Evolutionary conservation across 164 flowering plant species (phyloP).

Genomic region (Tetrastigma voinierianum): DNA sequence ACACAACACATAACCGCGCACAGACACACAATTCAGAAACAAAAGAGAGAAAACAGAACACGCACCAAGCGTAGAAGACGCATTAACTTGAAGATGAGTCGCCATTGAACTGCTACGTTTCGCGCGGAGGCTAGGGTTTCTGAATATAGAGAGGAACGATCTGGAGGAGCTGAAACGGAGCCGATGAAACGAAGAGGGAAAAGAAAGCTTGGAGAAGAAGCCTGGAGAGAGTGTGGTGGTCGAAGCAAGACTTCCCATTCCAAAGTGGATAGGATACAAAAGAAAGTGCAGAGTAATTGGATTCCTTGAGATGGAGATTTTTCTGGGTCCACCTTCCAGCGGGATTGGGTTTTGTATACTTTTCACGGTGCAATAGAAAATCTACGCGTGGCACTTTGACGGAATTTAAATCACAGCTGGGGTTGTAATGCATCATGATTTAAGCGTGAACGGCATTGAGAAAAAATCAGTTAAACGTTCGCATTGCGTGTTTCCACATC

Average conservation of each 20-base stretch:
- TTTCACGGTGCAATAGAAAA: too few species aligned
- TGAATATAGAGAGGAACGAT: background rate
- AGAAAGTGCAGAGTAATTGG: too few species aligned
- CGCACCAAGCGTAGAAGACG: conserved; percentile 33
- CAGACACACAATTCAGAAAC: background rate
- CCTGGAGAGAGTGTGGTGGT: background rate
- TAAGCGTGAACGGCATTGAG: too few species aligned
- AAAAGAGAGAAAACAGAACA: conserved; percentile 2
- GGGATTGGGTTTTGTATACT: too few species aligned
- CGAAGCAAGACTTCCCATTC: background rate
- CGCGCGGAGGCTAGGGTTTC: background rate
- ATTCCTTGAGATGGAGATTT: too few species aligned
- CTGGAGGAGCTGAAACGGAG: background rate
- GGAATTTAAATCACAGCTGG: too few species aligned
- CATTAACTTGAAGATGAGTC: conserved; percentile 25
- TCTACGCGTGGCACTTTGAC: too few species aligned
- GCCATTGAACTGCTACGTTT: conserved; percentile 18
- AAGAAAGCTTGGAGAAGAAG: background rate
- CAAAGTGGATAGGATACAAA: too few species aligned
- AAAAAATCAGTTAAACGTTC: too few species aligned
- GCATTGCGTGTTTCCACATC: too few species aligned
- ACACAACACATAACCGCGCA: background rate
- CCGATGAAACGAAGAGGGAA: background rate
- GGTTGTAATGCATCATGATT: too few species aligned
- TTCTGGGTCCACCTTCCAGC: too few species aligned